Evolutionary conservation across 768 basidiomycete species (phyloP), one percentile per base, ranked within the genome.

Genomic region (Steccherinum ochraceum): DNA sequence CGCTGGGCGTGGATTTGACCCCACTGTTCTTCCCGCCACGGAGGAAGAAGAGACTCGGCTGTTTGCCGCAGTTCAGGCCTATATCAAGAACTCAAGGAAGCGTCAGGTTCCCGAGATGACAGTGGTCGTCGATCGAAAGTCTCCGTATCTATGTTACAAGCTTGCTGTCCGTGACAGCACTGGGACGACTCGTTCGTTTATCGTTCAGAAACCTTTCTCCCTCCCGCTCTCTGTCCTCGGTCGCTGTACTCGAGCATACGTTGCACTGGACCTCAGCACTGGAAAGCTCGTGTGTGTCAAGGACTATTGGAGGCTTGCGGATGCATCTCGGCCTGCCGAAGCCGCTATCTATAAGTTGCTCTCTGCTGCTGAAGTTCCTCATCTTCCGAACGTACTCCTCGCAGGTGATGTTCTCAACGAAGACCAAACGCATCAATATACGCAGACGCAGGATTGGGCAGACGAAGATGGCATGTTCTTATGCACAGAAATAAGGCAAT

Each of bases 1-100:
- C 35, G 26, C 27, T 0, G 26, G 49, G 12, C 56, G 60, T 2
- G 68, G 67, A 7, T 40, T 46, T 10, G 69, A 72, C 41, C 20
- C 54, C 1, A 66, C 66, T 2, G 64, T 67, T 24, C 42, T 41
- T 1, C 19, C 39, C 18, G 58, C 58, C 4, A 56, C 48, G 3
- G 18, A 12, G 2, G 41, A 43, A 19, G 41, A 43, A 7, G n/a
- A 5, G 41, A n/a, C 5, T 7, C 7, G 7, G n/a, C 41, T 43
- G 21, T 10, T 5, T n/a, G 41, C 41, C 7, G 43, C 39, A 3
- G 58, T 62, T 12, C n/a, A 24, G 18, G 41, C 12, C 3, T 20
- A 39, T 24, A 12, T 11, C 11, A 3, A 2, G 4, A 20, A 10
- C 16, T 12, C 18, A 7, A 12, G 13, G 10, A 44, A 5, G 10